Evolutionary conservation across 495 filamentous ascomycete genomes (phyloP), one percentile per base, ranked within the genome.

Genomic region (Penicillium riverlandense): DNA sequence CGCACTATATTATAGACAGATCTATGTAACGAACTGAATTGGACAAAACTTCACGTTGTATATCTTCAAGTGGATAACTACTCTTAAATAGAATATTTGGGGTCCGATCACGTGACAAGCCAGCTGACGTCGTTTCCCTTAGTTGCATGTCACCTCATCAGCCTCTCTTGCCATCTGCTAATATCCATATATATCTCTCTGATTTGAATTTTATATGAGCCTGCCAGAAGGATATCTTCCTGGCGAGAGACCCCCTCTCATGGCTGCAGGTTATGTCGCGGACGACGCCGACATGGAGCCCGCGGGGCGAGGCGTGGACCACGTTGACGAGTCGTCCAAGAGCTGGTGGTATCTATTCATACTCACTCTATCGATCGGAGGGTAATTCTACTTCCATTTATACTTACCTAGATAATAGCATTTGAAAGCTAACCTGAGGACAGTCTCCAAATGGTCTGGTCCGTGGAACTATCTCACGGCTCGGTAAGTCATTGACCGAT

Each of bases 391-490:
- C 11, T 38, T 16, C 13, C 4, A 29, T 22, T 22, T 22, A 22
- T 22, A 22, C 4, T 22, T 22, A 22, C 6, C 22, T 22, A 22
- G 2, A 22, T 22, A 6, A 6, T 22, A 22, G 22, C 4, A 22
- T 22, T 4, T 22, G 22, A 22, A 22, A 22, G 22, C 22, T 22
- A 22, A 22, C 22, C 32, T 34, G 10, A 12, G 32, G 41, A 37
- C 43, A 79, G 87, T 22, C 71, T 96, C 47, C 90, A 95, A 62
- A 82, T 96, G 56, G 88, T 88, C n/a, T 96, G 90, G 90, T 85
- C 88, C 7, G 88, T 92, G 34, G 89, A 95, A 59, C 66, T 90
- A 41, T 91, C 87, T 39, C 85, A 90, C 67, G 88, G 87, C 50
- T 91, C 89, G 34, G 77, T 80, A 63, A 45, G 78, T 62, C 16